Base-by-base conservation (phyloP, 768 basidiomycete genomes). In the Suillus cothurnatus region DNA sequence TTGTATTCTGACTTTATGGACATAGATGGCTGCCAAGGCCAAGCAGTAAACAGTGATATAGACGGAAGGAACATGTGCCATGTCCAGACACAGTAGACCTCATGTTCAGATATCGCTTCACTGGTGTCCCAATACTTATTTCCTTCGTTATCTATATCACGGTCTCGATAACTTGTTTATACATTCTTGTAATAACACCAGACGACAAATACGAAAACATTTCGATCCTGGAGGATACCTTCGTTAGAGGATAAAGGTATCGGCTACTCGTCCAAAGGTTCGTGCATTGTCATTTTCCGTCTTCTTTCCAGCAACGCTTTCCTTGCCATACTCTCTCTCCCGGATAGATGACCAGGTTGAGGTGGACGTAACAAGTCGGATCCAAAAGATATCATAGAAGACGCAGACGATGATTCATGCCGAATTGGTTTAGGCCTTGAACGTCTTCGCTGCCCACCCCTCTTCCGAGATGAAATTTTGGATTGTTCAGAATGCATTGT, bases 11-110 rank as follows among this genome's bases (percentile, higher is more conserved):
- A 72, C 75, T 53, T 70, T 58, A 12, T 4, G 11, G 36, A 17
- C 31, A 38, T 69, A 88, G 88, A 91, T 90, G 89, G 89, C 88
- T 66, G 81, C 86, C 67, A 86, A 84, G 77, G 87, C 88, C 55
- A 88, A 84, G 75, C 73, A 76, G 53, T 79, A 73, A 70, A 73
- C 34, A 66, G 36, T 39, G 57, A 58, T 38, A 28, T 58, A 39
- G 38, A 41, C 12, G 3, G 26, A 59, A 59, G 38, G 38, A 28
- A 23, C 19, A 21, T 59, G 38, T 28, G 38, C 19, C 26, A 39
- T 39, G 38, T 59, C 36, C n/a, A 26, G 56, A 39, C 26, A 26
- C 56, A 38, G 23, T 58, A 58, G n/a, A 38, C 56, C 2, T 17
- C 15, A 38, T 23, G 38, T 39, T 39, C 57, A 58, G 38, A 19